Evolutionary conservation across 1,139 yeast species (phyloP).

Genomic region (Candida sanyaensis): DNA sequence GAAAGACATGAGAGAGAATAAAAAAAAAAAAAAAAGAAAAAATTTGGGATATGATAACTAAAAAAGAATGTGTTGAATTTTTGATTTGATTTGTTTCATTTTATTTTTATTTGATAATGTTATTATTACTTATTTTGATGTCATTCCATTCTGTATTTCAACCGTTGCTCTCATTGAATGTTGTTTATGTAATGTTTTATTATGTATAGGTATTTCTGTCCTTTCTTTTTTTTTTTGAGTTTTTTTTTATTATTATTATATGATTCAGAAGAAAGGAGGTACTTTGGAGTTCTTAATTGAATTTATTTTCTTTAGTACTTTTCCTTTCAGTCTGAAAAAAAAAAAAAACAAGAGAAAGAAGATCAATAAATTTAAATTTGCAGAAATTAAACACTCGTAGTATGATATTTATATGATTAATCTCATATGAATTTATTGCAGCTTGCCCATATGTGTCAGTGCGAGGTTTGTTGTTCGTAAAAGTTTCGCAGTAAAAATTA

Average conservation of each 20-base stretch:
- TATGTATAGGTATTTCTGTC: constrained; percentile 4
- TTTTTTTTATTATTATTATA: not conserved
- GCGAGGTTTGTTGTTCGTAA: not conserved
- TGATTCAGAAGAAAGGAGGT: not conserved
- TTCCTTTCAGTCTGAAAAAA: constrained; percentile 61
- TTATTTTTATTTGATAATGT: constrained; percentile 1
- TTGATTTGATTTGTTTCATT: not conserved
- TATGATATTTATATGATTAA: too few species aligned
- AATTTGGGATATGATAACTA: too few species aligned
- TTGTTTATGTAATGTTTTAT: constrained; percentile 2
- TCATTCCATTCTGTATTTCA: not conserved
- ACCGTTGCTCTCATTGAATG: not conserved
- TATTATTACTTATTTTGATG: constrained; percentile 1
- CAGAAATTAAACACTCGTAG: too few species aligned
- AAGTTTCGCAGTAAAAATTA: not conserved
- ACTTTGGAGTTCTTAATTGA: constrained; percentile 14
- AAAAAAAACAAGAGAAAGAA: not conserved
- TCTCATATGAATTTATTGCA: too few species aligned
- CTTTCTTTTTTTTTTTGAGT: not conserved
- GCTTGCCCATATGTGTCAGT: too few species aligned
- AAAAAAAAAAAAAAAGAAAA: not conserved
- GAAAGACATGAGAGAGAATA: not conserved
- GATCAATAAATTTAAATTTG: too few species aligned
- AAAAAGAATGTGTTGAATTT: too few species aligned
- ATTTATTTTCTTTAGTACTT: constrained; percentile 21